Base-by-base conservation (phyloP, 768 basidiomycete genomes). In the Mycena rebaudengoi region DNA sequence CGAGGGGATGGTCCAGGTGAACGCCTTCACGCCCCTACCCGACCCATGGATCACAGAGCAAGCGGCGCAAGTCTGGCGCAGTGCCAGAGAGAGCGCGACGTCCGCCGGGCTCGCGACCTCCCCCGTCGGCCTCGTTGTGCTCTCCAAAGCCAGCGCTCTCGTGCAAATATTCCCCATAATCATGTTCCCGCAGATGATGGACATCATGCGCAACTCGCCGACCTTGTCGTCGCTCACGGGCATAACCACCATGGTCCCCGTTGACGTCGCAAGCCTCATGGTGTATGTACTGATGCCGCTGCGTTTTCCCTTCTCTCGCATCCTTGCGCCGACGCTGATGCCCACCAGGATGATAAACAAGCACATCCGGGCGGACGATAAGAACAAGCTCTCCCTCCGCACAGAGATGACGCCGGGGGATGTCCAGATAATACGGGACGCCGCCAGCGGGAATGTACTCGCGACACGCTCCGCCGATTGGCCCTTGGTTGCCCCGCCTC, bases 21-120 rank as follows among this genome's bases (percentile, higher is more conserved):
- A 62, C 46, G 61, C 61, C 11, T 62, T 62, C 37, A 62, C 61
- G 39, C 61, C 61, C 39, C 53, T 62, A 18, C 60, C 60, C 28
- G 43, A 53, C 16, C 40, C 37, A 30, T 49, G 45, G 44, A 49
- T 49, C 37, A 41, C 45, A 35, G 18, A 40, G 53, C 49, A 49
- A 20, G 52, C 53, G 53, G 23, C 25, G 46, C 53, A 43, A 11
- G n/a, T 50, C 18, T 55, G 61, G 61, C 53, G 45, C 14, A 62
- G 46, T 32, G 44, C 37, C 21, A 41, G 61, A 35, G 61, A 54
- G 30, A n/a, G 53, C 40, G 23, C 18, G 53, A 56, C 29, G 35
- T 25, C 52, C 32, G 44, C 43, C 35, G 60, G 51, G 43, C 28
- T 61, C 35, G 60, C 25, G 26, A 40, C 41, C 28, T 45, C 41